Percentiles rank a stretch among this genome's conserved stretches.
These are phyloP conservation scores for Mycena olivaceomarginata DNA, from an alignment of 768 basidiomycete species.

Conservation along the genomic window DNA sequence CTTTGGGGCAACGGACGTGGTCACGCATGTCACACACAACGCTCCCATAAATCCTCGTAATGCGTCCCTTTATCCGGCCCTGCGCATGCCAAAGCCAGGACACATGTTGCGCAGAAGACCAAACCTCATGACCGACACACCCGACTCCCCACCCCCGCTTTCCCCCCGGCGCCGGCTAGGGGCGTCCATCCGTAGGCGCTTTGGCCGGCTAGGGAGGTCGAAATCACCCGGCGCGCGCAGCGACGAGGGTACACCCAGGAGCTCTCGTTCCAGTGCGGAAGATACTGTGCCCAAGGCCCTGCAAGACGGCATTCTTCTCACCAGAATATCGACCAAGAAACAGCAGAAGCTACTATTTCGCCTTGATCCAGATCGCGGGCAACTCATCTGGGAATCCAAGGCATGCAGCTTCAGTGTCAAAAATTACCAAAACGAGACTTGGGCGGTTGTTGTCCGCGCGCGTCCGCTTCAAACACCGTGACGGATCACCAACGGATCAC, in stretches of 20 bases:
- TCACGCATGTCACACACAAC: constrained; percentile 25
- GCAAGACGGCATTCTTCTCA: constrained; percentile 80
- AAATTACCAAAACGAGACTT: constrained; percentile 1
- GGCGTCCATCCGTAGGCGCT: constrained; percentile 41
- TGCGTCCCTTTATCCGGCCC: constrained; percentile 28
- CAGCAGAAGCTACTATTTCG: constrained; percentile 81
- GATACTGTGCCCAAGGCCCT: constrained; percentile 71
- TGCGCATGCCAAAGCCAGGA: constrained; percentile 32
- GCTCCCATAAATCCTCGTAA: constrained; percentile 37
- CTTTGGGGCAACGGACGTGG: neutral
- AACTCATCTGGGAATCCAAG: constrained; percentile 83
- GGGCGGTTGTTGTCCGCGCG: constrained; percentile 1
- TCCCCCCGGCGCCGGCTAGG: no score
- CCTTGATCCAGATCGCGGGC: constrained; percentile 86
- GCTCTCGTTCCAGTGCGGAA: constrained; percentile 51
- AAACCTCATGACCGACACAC: constrained; percentile 35
- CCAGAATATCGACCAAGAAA: constrained; percentile 87
- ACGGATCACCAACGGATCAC: neutral
- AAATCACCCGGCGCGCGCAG: constrained; percentile 27
- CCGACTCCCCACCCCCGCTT: no score
- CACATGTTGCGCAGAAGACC: constrained; percentile 38
- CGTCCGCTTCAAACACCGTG: no score
- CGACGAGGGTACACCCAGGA: constrained; percentile 26
- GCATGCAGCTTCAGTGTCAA: no score
- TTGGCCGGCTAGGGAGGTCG: constrained; percentile 31